A percentile compares a stretch with the other conserved stretches of the same genome.
Evolutionary conservation across 768 basidiomycete species (phyloP).

Genomic region (Mrakia frigida): DNA sequence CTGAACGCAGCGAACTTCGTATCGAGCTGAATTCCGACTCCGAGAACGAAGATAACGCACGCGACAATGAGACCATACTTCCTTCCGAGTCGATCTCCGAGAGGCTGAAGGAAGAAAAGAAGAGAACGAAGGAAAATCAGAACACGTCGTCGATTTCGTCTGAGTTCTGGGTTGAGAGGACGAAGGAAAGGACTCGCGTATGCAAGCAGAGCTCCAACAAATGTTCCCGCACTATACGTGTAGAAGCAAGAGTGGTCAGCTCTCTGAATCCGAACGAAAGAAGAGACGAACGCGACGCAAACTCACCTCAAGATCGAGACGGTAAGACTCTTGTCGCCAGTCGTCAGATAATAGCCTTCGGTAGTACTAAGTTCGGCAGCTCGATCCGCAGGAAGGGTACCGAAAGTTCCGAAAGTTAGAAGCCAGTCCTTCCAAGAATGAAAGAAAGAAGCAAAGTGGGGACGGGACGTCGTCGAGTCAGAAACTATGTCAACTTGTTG

Average conservation of each 20-base stretch:
- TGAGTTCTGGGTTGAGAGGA: neutral
- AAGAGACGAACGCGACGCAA: too few relatives aligned
- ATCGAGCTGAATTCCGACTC: constrained; percentile 35
- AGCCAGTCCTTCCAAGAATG: constrained; percentile 22
- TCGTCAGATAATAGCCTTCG: neutral
- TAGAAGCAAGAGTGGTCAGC: too few relatives aligned
- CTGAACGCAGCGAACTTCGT: constrained; percentile 28
- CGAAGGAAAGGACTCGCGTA: neutral
- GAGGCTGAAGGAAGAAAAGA: neutral
- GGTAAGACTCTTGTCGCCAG: constrained; percentile 43
- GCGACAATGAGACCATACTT: constrained; percentile 30
- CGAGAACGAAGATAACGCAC: constrained; percentile 35
- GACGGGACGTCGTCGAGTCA: neutral
- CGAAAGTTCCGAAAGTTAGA: constrained; percentile 20
- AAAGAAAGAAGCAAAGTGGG: neutral
- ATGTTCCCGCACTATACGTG: constrained; percentile 41
- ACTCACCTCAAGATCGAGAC: constrained; percentile 43
- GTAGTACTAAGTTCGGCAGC: neutral
- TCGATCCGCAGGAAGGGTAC: neutral
- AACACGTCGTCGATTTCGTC: neutral
- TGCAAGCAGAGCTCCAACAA: constrained; percentile 38
- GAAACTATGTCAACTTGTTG: too few relatives aligned
- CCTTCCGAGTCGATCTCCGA: constrained; percentile 32
- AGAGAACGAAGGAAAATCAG: neutral
- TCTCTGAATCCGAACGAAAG: too few relatives aligned